These are phyloP conservation scores for Microsporum canis DNA, from an alignment of 2,329 filamentous ascomycete genomes.

Conservation along the genomic window DNA sequence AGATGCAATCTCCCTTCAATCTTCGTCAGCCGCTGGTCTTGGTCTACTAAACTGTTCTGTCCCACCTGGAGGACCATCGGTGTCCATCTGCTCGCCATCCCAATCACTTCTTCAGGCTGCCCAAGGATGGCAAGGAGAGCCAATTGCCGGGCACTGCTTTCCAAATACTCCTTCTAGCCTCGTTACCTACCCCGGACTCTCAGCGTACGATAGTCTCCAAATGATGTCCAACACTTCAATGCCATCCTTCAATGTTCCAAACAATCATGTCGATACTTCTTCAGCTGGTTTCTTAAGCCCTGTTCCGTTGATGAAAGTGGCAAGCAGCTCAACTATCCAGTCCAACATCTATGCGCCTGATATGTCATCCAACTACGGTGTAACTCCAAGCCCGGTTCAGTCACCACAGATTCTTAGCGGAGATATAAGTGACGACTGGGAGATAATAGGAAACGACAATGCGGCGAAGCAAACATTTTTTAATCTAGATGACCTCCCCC, in stretches of 20 bases:
- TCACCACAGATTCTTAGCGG: neutral
- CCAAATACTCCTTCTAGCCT: constrained; percentile 17
- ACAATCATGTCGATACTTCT: neutral
- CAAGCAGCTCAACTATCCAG: neutral
- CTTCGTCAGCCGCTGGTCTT: constrained; percentile 17
- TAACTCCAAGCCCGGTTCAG: neutral
- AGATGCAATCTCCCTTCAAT: neutral
- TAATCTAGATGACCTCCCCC: neutral
- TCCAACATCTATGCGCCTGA: neutral
- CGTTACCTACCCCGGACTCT: constrained; percentile 15
- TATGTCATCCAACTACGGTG: neutral
- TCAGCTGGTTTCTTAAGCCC: neutral
- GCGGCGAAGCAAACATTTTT: neutral
- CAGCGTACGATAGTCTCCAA: constrained; percentile 20
- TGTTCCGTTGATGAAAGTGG: constrained; percentile 1
- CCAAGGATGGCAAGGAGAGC: constrained; percentile 18
- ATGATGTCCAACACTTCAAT: constrained; percentile 16
- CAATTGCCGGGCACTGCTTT: constrained; percentile 15
- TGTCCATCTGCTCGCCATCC: constrained; percentile 15
- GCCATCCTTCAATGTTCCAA: constrained; percentile 15
- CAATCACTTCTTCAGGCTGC: constrained; percentile 17
- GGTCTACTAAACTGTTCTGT: constrained; percentile 24
- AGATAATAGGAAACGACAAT: neutral
- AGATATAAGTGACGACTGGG: neutral
- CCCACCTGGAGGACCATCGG: constrained; percentile 17